These are phyloP conservation scores for Calonectria honghensis DNA, from an alignment of 2,329 filamentous ascomycete genomes.

Conservation along the genomic window DNA sequence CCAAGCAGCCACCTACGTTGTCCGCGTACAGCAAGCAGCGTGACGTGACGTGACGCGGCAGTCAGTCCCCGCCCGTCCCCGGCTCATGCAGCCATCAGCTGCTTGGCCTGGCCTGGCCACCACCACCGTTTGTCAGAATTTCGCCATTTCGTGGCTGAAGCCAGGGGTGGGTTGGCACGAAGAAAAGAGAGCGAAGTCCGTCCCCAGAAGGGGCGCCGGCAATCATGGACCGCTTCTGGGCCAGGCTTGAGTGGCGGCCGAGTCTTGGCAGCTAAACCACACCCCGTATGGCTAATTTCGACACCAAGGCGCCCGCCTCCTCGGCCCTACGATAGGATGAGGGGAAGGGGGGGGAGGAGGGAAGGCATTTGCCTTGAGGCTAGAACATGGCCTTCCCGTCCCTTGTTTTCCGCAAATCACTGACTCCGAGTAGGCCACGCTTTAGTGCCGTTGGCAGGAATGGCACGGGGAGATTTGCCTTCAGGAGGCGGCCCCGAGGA, in stretches of 20 bases:
- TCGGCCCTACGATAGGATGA: background rate
- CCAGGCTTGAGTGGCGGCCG: background rate
- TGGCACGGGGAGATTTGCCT: background rate
- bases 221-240: background rate
- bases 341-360: background rate
- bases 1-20: background rate
- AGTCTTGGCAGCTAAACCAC: background rate
- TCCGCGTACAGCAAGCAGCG: conserved; percentile 1
- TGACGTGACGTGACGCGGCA: background rate
- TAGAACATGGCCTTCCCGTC: background rate
- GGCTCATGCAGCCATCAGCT: background rate
- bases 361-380: background rate
- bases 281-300: background rate
- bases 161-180: background rate
- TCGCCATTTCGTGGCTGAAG: background rate
- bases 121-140: background rate
- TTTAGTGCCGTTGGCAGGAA: background rate
- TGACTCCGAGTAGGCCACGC: background rate
- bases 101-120: background rate
- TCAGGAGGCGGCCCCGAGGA: background rate
- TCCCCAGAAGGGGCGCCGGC: background rate
- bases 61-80: background rate
- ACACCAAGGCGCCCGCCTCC: background rate
- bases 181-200: background rate
- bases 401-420: conserved; percentile 9